Conservation (phyloP, 83 land plant genomes). For the Picea abies region DNA sequence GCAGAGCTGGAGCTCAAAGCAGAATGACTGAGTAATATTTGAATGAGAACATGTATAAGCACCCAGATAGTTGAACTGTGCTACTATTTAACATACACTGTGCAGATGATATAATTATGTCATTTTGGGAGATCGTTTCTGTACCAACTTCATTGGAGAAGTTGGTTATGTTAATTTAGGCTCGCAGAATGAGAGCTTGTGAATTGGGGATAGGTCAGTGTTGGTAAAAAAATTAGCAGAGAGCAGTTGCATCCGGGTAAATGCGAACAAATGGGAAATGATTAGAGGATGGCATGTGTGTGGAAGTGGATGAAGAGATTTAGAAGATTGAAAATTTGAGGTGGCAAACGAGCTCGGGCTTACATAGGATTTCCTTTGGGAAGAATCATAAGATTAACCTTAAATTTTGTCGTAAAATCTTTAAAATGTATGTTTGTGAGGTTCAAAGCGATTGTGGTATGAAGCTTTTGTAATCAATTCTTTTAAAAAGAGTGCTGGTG, state of each 20-base stretch:
- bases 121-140: background rate
- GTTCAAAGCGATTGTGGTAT: too few relatives aligned
- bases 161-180: background rate
- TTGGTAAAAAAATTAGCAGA: too few relatives aligned
- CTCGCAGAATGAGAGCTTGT: background rate
- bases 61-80: background rate
- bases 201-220: background rate
- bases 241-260: background rate
- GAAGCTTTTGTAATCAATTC: too few relatives aligned
- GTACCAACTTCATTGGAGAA: background rate
- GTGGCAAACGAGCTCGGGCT: background rate
- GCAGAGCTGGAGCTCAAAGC: background rate
- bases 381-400: too few relatives aligned
- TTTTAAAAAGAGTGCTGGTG: too few relatives aligned
- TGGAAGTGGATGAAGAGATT: too few relatives aligned
- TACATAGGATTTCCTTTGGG: too few relatives aligned
- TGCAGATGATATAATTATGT: background rate
- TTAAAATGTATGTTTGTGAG: too few relatives aligned
- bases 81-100: background rate
- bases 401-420: too few relatives aligned
- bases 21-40: background rate
- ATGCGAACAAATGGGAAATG: background rate
- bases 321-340: slow-evolving; percentile 2
- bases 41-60: background rate
- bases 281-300: background rate